Percentiles rank a stretch among this genome's conserved stretches.
Conservation (phyloP, 257 asterid genomes). For the Misopates orontium region DNA sequence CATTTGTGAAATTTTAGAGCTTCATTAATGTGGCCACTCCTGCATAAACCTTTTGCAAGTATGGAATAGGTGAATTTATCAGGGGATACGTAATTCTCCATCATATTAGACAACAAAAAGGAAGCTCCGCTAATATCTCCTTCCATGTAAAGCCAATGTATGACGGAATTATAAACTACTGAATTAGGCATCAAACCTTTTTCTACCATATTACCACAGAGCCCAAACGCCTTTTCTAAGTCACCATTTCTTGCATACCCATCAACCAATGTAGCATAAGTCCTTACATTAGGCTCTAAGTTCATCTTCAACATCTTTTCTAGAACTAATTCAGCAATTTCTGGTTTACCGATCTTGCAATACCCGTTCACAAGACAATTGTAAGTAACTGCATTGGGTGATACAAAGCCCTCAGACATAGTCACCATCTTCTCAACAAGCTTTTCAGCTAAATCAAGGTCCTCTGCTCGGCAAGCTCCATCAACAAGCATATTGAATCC, state of each 20-base stretch:
- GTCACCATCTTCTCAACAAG: conserved; percentile 45
- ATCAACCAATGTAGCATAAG: conserved; percentile 72
- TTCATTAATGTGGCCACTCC: conserved; percentile 47
- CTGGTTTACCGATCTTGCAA: conserved; percentile 62
- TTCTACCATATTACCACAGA: conserved; percentile 59
- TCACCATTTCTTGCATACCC: conserved; percentile 64
- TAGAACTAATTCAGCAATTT: conserved; percentile 46
- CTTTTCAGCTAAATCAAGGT: conserved; percentile 54
- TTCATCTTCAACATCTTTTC: conserved; percentile 52
- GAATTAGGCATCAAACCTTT: conserved; percentile 55
- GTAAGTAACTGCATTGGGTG: conserved; percentile 57
- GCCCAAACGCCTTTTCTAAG: conserved; percentile 62
- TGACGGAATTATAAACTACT: conserved; percentile 61
- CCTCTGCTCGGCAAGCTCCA: conserved; percentile 62
- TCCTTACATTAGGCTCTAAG: conserved; percentile 62
- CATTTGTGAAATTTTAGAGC: conserved; percentile 50
- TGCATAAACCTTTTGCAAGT: conserved; percentile 58
- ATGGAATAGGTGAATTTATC: conserved; percentile 63
- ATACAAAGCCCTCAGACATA: conserved; percentile 48
- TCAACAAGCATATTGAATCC: conserved; percentile 71
- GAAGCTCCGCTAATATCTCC: conserved; percentile 65
- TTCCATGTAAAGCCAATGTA: conserved; percentile 67
- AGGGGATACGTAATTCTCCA: conserved; percentile 45
- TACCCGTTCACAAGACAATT: conserved; percentile 71
- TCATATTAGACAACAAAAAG: conserved; percentile 58